Percentiles rank a stretch among this genome's conserved stretches.
These are phyloP conservation scores for Penicillium lividum DNA, from an alignment of 495 filamentous ascomycete genomes.

Conservation along the genomic window DNA sequence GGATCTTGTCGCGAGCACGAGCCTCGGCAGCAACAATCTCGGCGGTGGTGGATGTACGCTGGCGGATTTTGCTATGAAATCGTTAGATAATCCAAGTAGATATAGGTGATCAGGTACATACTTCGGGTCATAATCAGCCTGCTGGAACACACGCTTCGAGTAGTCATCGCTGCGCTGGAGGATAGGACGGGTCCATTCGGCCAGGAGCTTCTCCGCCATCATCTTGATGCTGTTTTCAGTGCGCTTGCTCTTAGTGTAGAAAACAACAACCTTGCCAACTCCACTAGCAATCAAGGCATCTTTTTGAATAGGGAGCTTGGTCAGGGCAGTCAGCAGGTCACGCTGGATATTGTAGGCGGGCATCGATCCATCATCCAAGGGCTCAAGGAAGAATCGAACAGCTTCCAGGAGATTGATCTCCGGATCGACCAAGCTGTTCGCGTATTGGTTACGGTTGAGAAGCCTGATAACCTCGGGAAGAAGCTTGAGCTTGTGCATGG, in stretches of 20 bases:
- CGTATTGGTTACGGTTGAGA: conserved; percentile 79
- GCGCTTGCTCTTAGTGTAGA: conserved; percentile 93
- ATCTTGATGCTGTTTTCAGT: conserved; percentile 87
- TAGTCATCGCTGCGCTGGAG: conserved; percentile 91
- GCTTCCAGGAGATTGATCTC: conserved; percentile 93
- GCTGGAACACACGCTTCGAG: conserved; percentile 67
- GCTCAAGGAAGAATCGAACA: conserved; percentile 96
- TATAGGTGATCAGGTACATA: conserved; percentile 31
- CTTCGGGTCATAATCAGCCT: conserved; percentile 59
- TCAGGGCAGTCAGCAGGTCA: conserved; percentile 81
- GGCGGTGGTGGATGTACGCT: conserved; percentile 47
- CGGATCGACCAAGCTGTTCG: conserved; percentile 84
- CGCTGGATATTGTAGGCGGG: conserved; percentile 97
- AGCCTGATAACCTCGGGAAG: conserved; percentile 88
- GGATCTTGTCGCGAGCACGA: conserved; percentile 69
- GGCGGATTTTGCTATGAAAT: conserved; percentile 45
- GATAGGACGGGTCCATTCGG: conserved; percentile 96
- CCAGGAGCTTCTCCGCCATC: conserved; percentile 82
- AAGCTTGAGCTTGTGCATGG: conserved; percentile 90
- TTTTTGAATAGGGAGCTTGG: conserved; percentile 81
- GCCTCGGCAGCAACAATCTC: conserved; percentile 61
- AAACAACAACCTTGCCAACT: conserved; percentile 92
- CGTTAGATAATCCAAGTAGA: conserved; percentile 16
- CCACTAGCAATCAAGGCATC: conserved; percentile 86
- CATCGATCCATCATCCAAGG: conserved; percentile 85